phyloP scores from a whole-genome alignment of 495 filamentous ascomycete species.

The Neurospora discreta region DNA sequence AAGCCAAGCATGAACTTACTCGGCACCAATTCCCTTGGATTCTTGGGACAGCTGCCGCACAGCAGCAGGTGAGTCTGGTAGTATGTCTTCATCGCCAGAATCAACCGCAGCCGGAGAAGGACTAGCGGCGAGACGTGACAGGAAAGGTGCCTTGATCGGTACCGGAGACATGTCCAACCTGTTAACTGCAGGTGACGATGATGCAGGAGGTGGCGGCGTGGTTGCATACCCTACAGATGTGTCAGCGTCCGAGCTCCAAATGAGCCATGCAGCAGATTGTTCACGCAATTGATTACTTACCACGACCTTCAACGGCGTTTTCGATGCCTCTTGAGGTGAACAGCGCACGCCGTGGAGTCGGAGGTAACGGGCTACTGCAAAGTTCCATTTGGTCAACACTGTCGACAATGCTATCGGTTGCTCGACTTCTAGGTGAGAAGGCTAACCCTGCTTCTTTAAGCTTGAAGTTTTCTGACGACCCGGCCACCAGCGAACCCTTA shows the following conservation, averaged over 20 bases:
- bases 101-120: constrained; percentile 53
- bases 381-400: constrained; percentile 14
- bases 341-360: constrained; percentile 84
- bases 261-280: background rate
- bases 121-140: constrained; percentile 45
- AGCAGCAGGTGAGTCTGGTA: constrained; percentile 37
- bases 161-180: constrained; percentile 91
- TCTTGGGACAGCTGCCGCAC: constrained; percentile 43
- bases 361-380: constrained; percentile 68
- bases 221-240: constrained; percentile 52
- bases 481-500: constrained; percentile 77
- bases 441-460: constrained; percentile 75
- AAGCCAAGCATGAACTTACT: constrained; percentile 32
- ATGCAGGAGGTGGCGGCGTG: constrained; percentile 73
- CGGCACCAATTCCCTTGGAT: constrained; percentile 31
- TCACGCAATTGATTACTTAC: constrained; percentile 51
- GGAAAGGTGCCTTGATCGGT: constrained; percentile 74
- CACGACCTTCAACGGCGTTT: constrained; percentile 52
- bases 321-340: constrained; percentile 70
- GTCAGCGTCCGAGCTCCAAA: constrained; percentile 12
- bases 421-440: constrained; percentile 7
- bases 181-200: constrained; percentile 67
- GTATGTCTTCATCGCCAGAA: constrained; percentile 31
- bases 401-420: background rate
- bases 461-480: constrained; percentile 93